Percentiles rank a stretch among this genome's conserved stretches.
phyloP scores from a whole-genome alignment of 768 basidiomycete species.

The Serendipita sp. region DNA sequence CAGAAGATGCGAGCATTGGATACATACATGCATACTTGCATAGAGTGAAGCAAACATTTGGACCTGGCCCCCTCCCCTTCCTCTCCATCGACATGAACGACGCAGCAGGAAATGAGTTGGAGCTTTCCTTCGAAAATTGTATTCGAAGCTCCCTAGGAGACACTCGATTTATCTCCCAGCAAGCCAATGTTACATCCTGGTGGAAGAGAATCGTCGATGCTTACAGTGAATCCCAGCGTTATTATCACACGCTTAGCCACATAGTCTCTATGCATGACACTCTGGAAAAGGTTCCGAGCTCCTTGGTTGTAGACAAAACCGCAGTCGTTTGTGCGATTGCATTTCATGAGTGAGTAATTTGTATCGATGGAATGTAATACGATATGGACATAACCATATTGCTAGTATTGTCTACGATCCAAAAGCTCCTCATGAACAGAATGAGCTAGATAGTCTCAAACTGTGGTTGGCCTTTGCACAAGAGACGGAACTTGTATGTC shows the following conservation, averaged over 20 bases:
- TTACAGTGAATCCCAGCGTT: neutral
- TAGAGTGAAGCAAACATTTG: neutral
- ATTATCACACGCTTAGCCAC: neutral
- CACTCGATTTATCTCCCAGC: too few relatives aligned
- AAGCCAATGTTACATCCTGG: neutral
- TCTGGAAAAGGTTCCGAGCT: neutral
- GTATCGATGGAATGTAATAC: neutral
- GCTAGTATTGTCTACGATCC: conserved; percentile 4
- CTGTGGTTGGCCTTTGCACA: neutral
- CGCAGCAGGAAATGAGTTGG: neutral
- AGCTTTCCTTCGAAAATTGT: neutral
- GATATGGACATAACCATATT: neutral
- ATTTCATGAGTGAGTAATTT: neutral
- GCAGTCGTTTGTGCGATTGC: neutral
- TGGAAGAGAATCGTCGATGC: neutral
- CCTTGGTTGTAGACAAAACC: neutral
- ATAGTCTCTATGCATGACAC: neutral
- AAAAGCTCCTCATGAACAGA: neutral
- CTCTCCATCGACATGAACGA: neutral
- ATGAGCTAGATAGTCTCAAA: neutral
- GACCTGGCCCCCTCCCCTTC: too few relatives aligned
- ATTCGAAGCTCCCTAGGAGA: neutral
- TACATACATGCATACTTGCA: too few relatives aligned
- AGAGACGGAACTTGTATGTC: neutral
- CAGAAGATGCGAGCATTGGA: too few relatives aligned